A percentile compares a stretch with the other conserved stretches of the same genome.
Conservation (phyloP, 306 rosid genomes). For the Dalbergia cochinchinensis region DNA sequence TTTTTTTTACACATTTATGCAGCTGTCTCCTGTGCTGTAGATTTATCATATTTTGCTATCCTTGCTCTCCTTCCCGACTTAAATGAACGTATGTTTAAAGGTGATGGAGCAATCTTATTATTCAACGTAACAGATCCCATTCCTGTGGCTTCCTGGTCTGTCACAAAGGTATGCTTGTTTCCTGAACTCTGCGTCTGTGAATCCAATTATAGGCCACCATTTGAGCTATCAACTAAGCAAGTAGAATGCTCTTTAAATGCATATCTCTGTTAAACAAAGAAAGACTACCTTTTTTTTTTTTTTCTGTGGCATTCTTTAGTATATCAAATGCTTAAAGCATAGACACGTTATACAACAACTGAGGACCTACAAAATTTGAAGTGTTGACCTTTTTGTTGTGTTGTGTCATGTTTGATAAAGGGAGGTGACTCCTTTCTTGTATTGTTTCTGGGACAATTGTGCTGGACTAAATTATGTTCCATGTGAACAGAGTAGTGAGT, state of each 20-base stretch:
- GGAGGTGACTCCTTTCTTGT: neutral
- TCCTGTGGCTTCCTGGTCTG: conserved; percentile 85
- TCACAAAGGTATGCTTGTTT: conserved; percentile 69
- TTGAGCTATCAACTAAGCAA: neutral
- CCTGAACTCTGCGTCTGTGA: conserved; percentile 1
- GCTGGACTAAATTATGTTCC: no score
- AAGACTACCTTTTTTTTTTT: neutral
- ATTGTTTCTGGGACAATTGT: neutral
- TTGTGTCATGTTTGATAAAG: neutral
- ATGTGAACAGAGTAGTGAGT: no score
- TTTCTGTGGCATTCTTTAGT: neutral
- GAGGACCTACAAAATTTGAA: neutral
- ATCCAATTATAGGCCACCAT: neutral
- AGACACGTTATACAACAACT: neutral
- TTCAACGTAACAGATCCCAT: conserved; percentile 74
- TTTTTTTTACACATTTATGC: conserved; percentile 50
- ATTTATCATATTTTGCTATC: conserved; percentile 73
- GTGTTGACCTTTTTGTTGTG: neutral
- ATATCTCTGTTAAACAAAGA: conserved; percentile 14
- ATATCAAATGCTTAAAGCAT: neutral
- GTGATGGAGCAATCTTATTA: conserved; percentile 78
- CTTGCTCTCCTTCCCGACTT: conserved; percentile 77
- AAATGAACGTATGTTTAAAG: conserved; percentile 51
- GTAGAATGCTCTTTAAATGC: conserved; percentile 27
- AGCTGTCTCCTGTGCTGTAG: conserved; percentile 78